Base-by-base conservation (phyloP, 805 yeast species). In the Suhomyces canberraensis region DNA sequence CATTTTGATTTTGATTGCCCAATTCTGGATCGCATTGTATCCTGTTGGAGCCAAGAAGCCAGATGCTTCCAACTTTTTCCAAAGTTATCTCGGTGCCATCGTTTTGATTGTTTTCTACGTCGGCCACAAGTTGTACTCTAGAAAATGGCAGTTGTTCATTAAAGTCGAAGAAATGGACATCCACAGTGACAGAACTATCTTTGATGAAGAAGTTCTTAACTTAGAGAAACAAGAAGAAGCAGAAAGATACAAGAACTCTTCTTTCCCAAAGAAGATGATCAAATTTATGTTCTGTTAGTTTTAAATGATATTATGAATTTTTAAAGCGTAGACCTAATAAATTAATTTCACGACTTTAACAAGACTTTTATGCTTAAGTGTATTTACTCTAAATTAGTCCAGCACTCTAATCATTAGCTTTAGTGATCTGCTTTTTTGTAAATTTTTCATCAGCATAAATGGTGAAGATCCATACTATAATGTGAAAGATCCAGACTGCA, bases 1-100 rank as follows among this genome's bases (percentile, higher is more conserved):
- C 35, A 46, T 51, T 15, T 54, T 67, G 34, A 58, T 67, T 34
- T 54, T 67, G 45, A 50, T 67, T 37, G 70, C 67, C 16, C 72
- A 67, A 47, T 67, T 67, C 49, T 67, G 70, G 70, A 66, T 67
- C 32, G 69, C 73, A 4, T 61, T 67, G 38, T 67, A 44, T 56
- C 73, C 73, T 7, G 44, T 57, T 38, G 66, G 48, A 15, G 36
- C 41, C 14, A 45, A 49, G 35, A 52, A 40, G 20, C 58, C 63
- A n/a, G 41, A 49, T 34, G 66, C 53, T 11, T 31, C 40, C 11
- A 48, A 50, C 39, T 63, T 63, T 38, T 63, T 63, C 53, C 60
- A 62, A 37, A 47, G 46, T 29, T 62, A 62, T 45, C 48, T 62
- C 37, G 68, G 64, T 33, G 64, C 58, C 17, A 46, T 56, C 16